Evolutionary conservation across 768 basidiomycete genomes (phyloP).

Genomic region (Termitomyces sp.): DNA sequence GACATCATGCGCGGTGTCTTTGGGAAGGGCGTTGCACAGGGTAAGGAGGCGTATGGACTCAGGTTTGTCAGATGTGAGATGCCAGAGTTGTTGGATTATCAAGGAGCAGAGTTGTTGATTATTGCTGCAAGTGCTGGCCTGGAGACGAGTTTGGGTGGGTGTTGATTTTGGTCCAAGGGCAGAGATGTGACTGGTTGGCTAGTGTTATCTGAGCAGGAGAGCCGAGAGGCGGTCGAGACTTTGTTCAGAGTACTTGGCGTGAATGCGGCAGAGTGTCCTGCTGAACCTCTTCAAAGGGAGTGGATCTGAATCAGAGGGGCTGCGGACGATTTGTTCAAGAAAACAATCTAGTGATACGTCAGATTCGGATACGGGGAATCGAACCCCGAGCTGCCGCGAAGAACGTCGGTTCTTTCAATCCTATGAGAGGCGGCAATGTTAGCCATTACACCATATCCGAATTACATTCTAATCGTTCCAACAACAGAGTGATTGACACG

Average conservation of each 20-base stretch:
- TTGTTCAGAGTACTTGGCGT: constrained; percentile 42
- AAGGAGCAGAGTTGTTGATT: constrained; percentile 48
- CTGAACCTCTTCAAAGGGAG: constrained; percentile 42
- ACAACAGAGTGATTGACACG: too few relatives aligned
- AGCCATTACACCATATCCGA: constrained; percentile 52
- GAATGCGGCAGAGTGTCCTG: constrained; percentile 33
- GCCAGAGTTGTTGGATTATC: constrained; percentile 47
- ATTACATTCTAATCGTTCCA: too few relatives aligned
- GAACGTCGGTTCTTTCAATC: not conserved
- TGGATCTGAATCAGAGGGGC: constrained; percentile 36
- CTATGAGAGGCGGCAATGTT: constrained; percentile 52
- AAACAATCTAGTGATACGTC: too few relatives aligned
- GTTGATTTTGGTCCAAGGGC: not conserved
- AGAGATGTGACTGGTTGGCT: not conserved
- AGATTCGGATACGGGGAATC: not conserved
- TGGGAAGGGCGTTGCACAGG: constrained; percentile 26
- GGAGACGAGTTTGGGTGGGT: constrained; percentile 42
- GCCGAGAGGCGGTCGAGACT: constrained; percentile 29
- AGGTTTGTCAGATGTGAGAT: constrained; percentile 47
- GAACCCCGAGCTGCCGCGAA: not conserved
- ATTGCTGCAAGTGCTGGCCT: constrained; percentile 45
- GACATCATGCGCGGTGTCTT: constrained; percentile 44
- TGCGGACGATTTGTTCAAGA: not conserved
- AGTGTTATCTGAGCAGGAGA: constrained; percentile 37
- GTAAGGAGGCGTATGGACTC: constrained; percentile 35